A percentile compares a stretch with the other conserved stretches of the same genome.
Conservation (phyloP, 164 flowering plant species). For the Vitis cinerea region DNA sequence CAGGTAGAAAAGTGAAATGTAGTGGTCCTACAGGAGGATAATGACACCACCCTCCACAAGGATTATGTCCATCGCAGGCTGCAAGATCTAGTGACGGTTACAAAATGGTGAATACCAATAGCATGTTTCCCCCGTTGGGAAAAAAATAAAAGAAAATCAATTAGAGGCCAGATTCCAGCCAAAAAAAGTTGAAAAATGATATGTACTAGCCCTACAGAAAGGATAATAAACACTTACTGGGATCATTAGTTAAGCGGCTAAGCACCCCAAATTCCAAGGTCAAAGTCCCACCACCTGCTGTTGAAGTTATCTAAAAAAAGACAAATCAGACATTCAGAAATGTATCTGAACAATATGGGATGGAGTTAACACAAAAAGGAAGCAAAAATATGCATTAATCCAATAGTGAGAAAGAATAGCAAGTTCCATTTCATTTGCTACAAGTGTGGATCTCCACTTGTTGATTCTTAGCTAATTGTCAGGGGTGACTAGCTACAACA, state of each 20-base stretch:
- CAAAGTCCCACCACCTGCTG: slow-evolving; percentile 99
- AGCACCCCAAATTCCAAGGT: slow-evolving; percentile 95
- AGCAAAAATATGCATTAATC: neutral
- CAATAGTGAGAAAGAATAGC: too few relatives aligned
- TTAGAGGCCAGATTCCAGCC: neutral
- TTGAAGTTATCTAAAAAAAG: slow-evolving; percentile 79
- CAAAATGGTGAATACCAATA: neutral
- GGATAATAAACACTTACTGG: slow-evolving; percentile 51
- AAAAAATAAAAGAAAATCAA: neutral
- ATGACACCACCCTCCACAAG: too few relatives aligned
- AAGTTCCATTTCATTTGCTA: too few relatives aligned
- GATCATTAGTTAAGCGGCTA: slow-evolving; percentile 86
- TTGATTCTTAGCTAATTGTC: too few relatives aligned
- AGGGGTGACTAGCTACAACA: too few relatives aligned
- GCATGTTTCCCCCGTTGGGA: neutral
- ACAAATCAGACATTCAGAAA: slow-evolving; percentile 1
- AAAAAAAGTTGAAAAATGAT: neutral
- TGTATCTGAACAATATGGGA: slow-evolving; percentile 9
- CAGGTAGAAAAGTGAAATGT: too few relatives aligned
- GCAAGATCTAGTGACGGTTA: too few relatives aligned
- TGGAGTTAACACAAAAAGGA: slow-evolving; percentile 10
- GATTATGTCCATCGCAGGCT: too few relatives aligned
- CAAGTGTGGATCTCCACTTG: too few relatives aligned
- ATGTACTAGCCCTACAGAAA: neutral
- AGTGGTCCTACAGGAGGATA: too few relatives aligned